Evolutionary conservation across 2,329 filamentous ascomycete species (phyloP), one percentile per base, ranked within the genome.

Genomic region (Apiospora malaysiana): DNA sequence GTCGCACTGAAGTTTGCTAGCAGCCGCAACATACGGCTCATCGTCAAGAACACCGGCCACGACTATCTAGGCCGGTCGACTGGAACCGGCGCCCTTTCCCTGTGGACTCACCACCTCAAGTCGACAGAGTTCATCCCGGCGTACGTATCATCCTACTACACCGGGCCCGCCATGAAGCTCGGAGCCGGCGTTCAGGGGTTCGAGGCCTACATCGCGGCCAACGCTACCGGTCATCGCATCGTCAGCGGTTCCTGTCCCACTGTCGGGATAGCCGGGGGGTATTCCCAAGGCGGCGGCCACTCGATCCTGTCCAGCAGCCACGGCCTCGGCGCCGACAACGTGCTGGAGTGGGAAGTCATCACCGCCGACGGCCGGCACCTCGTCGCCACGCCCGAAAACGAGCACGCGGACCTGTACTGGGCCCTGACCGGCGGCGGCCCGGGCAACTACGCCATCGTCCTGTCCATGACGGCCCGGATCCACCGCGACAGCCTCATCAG

Each of bases 361-460:
- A 74, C 74, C 1, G 46, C 49, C 1, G 70, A 73, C 10, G 75
- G 75, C 0, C 47, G n/a, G 4, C 71, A 72, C 12, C 70, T 87
- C 0, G 81, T 76, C 5, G 85, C 85, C 0, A 82, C 79, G 16
- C 82, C 81, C 0, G 79, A 76, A 1, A 79, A 76, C 1, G 70
- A 83, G 25, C 83, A 88, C 69, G 69, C 78, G 0, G 86, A 89
- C 69, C 79, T 89, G 2, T 88, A 85, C 77, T 90, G 86, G 86
- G 87, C 87, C 8, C 76, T 88, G 1, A 79, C 80, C 65, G 85
- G 86, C 9, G 85, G 86, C 4, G 86, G 87, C 0, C 82, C 81
- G 4, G 85, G 85, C 1, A 87, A 81, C 6, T 89, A 85, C 72
- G 87, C 82, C 2, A 78, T 88, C 0, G 83, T 88, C 4, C 75